Conservation (phyloP, 169 alveolate genomes). For the Theileria luwenshuni region DNA sequence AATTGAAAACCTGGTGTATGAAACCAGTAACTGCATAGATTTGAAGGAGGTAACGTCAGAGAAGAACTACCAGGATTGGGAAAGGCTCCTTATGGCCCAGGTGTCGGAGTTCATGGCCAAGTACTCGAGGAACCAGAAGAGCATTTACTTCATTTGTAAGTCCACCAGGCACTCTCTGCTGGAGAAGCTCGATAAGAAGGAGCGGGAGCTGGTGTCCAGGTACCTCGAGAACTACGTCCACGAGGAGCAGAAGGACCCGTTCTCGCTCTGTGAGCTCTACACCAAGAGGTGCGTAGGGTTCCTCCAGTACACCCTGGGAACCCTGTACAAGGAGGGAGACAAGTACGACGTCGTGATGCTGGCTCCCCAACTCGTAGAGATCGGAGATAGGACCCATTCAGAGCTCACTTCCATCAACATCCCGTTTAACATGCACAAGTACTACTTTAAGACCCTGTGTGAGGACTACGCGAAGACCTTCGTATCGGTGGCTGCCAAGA, state of each 20-base stretch:
- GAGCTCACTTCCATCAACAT: conserved; percentile 30
- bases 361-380: conserved; percentile 51
- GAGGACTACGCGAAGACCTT: conserved; percentile 62
- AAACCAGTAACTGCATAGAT: conserved; percentile 31
- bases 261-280: conserved; percentile 51
- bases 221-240: conserved; percentile 23
- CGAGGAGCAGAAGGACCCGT: conserved; percentile 41
- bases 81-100: conserved; percentile 49
- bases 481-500: conserved; percentile 46
- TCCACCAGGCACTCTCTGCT: conserved; percentile 26
- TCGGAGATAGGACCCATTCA: conserved; percentile 52
- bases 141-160: conserved; percentile 43
- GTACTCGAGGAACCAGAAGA: conserved; percentile 34
- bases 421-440: conserved; percentile 54
- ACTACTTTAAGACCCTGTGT: conserved; percentile 53
- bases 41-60: conserved; percentile 23
- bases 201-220: conserved; percentile 19
- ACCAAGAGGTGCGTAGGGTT: conserved; percentile 52
- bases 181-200: conserved; percentile 48
- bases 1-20: conserved; percentile 41
- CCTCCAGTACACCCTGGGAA: conserved; percentile 20
- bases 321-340: conserved; percentile 13
- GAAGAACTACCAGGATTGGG: conserved; percentile 31
- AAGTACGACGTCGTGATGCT: conserved; percentile 46
- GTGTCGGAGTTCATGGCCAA: conserved; percentile 48